Evolutionary conservation across 2,329 filamentous ascomycete species (phyloP).

Genomic region (Pyrenochaeta sp.): DNA sequence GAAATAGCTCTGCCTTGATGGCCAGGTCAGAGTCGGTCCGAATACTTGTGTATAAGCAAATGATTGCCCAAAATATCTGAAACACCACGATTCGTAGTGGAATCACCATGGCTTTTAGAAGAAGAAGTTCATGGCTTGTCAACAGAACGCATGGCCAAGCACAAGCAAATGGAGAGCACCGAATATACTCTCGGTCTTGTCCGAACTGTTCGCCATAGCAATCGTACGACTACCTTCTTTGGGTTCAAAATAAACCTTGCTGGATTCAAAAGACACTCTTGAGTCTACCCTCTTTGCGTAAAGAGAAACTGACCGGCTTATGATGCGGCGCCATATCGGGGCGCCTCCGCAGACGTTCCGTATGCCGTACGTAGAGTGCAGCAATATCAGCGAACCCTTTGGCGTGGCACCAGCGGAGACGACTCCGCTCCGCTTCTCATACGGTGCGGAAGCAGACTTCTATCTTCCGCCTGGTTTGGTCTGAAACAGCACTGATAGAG

Average conservation of each 20-base stretch:
- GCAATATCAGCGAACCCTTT: background rate
- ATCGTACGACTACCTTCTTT: background rate
- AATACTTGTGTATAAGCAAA: constrained; percentile 5
- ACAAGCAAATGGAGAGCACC: no score
- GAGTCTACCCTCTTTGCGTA: background rate
- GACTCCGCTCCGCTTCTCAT: constrained; percentile 5
- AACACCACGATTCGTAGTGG: no score
- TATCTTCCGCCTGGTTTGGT: constrained; percentile 4
- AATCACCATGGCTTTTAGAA: no score
- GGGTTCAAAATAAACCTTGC: background rate
- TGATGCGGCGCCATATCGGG: background rate
- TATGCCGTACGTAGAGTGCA: no score
- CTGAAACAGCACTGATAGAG: no score
- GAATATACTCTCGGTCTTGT: no score
- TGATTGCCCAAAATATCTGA: no score
- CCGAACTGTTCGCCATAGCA: no score
- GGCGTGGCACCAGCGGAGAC: constrained; percentile 3
- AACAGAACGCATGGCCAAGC: no score
- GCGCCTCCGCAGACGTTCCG: constrained; percentile 5
- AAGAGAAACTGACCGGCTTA: background rate
- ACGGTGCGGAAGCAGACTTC: constrained; percentile 2
- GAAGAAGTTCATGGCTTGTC: no score
- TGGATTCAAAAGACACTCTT: background rate
- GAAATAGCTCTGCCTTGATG: background rate
- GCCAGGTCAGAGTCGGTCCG: constrained; percentile 1